phyloP scores from a whole-genome alignment of 176 grass and related monocot species.

The Triticum turgidum region DNA sequence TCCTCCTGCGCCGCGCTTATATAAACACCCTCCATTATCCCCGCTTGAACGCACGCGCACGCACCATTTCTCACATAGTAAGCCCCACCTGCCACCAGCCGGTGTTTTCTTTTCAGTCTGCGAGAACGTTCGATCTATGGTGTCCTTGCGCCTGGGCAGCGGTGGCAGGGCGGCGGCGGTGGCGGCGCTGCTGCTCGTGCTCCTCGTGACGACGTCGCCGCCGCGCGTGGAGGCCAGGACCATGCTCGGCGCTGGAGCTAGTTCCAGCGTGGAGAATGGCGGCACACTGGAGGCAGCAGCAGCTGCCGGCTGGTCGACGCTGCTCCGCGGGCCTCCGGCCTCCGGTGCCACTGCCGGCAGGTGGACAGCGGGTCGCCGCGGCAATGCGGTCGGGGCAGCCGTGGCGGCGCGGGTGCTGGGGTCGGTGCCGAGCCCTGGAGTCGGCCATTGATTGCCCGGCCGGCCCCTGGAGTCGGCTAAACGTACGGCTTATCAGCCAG shows the following conservation, averaged over 20 bases:
- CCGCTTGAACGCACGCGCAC: not conserved
- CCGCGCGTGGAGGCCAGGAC: constrained; percentile 8
- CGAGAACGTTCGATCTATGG: not conserved
- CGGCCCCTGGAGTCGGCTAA: not conserved
- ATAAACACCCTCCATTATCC: too few species aligned
- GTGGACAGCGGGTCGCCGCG: not conserved
- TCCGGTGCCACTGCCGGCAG: not conserved
- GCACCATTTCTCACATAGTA: not conserved
- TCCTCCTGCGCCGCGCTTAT: too few species aligned
- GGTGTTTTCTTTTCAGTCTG: too few species aligned
- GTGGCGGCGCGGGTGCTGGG: constrained; percentile 41
- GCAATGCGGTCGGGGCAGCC: constrained; percentile 21
- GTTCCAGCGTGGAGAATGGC: not conserved
- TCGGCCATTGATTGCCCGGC: constrained; percentile 40
- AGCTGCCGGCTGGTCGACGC: not conserved
- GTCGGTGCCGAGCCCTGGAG: constrained; percentile 86
- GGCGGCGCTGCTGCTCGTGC: not conserved
- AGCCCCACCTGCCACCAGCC: not conserved
- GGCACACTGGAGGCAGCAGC: not conserved
- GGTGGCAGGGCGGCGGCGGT: not conserved
- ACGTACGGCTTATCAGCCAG: not conserved
- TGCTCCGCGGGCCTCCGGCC: not conserved
- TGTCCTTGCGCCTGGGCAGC: not conserved
- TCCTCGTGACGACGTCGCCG: not conserved
- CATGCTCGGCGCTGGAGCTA: not conserved